These are phyloP conservation scores for Aspergillus luchuensis DNA, from an alignment of 2,329 filamentous ascomycete genomes.

Conservation along the genomic window DNA sequence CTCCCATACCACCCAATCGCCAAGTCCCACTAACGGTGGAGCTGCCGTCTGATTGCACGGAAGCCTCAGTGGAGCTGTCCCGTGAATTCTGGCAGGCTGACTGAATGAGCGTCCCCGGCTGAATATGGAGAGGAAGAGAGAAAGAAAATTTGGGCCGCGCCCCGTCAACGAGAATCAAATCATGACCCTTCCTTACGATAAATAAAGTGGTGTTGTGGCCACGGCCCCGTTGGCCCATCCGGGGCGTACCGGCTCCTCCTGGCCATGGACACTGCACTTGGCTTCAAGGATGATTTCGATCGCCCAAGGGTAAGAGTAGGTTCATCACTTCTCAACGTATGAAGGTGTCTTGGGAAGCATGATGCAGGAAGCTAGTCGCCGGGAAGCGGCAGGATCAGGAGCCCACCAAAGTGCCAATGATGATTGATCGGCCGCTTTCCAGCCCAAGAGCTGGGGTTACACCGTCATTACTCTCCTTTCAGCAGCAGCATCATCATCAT, in stretches of 20 bases:
- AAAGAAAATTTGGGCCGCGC: too few relatives aligned
- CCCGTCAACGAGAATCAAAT: neutral
- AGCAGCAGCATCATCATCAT: neutral
- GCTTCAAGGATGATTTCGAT: conserved; percentile 13
- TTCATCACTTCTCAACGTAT: conserved; percentile 6
- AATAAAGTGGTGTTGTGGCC: conserved; percentile 9
- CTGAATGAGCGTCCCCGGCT: neutral
- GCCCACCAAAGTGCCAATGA: conserved; percentile 16
- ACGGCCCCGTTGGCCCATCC: conserved; percentile 16
- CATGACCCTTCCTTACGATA: neutral
- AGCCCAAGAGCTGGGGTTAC: conserved; percentile 22
- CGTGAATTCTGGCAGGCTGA: conserved; percentile 18
- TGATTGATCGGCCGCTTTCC: conserved; percentile 20
- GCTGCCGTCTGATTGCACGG: conserved; percentile 19
- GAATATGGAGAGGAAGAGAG: neutral
- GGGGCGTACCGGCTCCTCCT: conserved; percentile 13
- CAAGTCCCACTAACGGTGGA: conserved; percentile 22
- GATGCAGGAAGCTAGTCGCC: conserved; percentile 18
- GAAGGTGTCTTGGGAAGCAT: conserved; percentile 9
- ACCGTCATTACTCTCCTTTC: conserved; percentile 16
- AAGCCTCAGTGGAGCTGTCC: conserved; percentile 18
- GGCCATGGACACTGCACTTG: conserved; percentile 11
- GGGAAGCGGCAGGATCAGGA: conserved; percentile 23
- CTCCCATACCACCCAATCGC: conserved; percentile 13
- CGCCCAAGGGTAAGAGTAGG: conserved; percentile 8